Evolutionary conservation across 2,329 filamentous ascomycete genomes (phyloP).

Genomic region (Elsinoe australis): DNA sequence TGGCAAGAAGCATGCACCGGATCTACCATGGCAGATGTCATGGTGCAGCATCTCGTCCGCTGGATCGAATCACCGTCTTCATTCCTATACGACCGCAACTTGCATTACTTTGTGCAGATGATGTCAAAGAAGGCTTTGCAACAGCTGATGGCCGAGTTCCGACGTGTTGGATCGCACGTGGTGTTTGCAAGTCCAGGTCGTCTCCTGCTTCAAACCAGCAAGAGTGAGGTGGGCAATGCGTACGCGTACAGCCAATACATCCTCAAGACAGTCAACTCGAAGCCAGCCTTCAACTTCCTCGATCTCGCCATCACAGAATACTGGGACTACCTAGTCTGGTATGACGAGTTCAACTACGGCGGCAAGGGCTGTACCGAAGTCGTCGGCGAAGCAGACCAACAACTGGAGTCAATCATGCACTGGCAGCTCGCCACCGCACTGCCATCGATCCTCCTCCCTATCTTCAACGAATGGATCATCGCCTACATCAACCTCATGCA

Average conservation of each 20-base stretch:
- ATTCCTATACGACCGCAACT: conserved; percentile 85
- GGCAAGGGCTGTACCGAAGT: conserved; percentile 85
- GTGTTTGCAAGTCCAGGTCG: conserved; percentile 90
- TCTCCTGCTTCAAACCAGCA: conserved; percentile 87
- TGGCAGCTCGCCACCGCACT: conserved; percentile 95
- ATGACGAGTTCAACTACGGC: conserved; percentile 97
- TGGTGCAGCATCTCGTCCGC: conserved; percentile 93
- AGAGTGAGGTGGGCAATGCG: conserved; percentile 91
- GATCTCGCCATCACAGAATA: conserved; percentile 97
- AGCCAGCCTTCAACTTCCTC: conserved; percentile 93
- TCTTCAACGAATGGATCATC: conserved; percentile 87
- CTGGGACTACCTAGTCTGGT: conserved; percentile 99
- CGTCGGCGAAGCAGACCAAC: conserved; percentile 65
- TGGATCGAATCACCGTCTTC: conserved; percentile 94
- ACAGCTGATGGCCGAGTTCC: conserved; percentile 94
- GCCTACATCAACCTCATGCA: conserved; percentile 97
- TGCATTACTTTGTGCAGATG: conserved; percentile 98
- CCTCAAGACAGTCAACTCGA: conserved; percentile 90
- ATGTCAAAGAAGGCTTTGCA: conserved; percentile 97
- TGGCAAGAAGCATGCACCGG: conserved; percentile 69
- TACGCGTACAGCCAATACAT: conserved; percentile 97
- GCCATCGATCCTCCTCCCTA: conserved; percentile 67
- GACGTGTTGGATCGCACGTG: conserved; percentile 86
- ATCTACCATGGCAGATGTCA: conserved; percentile 92
- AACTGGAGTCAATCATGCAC: conserved; percentile 88